phyloP scores from a whole-genome alignment of 495 filamentous ascomycete species.

The Letharia columbiana region DNA sequence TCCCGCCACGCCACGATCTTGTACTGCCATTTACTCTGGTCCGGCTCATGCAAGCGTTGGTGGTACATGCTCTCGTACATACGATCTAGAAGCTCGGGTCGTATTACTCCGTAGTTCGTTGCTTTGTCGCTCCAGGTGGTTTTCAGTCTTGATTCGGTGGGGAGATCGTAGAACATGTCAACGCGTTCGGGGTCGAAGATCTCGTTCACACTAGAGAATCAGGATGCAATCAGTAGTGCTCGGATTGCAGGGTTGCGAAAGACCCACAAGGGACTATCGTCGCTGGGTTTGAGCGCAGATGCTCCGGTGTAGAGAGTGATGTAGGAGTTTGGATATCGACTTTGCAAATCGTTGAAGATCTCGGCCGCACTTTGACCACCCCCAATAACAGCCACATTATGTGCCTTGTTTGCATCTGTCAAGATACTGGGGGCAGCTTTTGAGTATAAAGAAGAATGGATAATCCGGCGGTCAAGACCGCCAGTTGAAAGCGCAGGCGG shows the following conservation, averaged over 20 bases:
- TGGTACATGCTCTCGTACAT: conserved; percentile 80
- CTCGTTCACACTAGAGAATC: conserved; percentile 73
- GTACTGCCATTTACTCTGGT: conserved; percentile 69
- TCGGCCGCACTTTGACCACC: conserved; percentile 90
- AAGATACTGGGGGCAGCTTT: conserved; percentile 52
- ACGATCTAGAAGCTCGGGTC: conserved; percentile 74
- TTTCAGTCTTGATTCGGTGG: conserved; percentile 50
- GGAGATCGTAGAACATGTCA: conserved; percentile 59
- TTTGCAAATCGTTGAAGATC: conserved; percentile 83
- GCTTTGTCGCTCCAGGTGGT: conserved; percentile 56
- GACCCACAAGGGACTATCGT: conserved; percentile 89
- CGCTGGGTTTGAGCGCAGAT: conserved; percentile 75
- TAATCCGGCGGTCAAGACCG: conserved; percentile 51
- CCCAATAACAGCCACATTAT: conserved; percentile 71
- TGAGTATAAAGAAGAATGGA: conserved; percentile 88
- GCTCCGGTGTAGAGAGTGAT: conserved; percentile 69
- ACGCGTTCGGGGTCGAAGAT: conserved; percentile 85
- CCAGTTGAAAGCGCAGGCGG: conserved; percentile 52
- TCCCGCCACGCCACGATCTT: conserved; percentile 61
- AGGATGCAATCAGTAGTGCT: neutral
- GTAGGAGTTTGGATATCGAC: conserved; percentile 70
- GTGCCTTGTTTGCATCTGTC: conserved; percentile 32
- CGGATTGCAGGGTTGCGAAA: neutral
- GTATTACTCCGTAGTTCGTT: conserved; percentile 93
- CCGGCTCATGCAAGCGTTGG: conserved; percentile 61